A percentile compares a stretch with the other conserved stretches of the same genome.
Evolutionary conservation across 768 basidiomycete genomes (phyloP).

Genomic region (Xanthoconium purpureum): DNA sequence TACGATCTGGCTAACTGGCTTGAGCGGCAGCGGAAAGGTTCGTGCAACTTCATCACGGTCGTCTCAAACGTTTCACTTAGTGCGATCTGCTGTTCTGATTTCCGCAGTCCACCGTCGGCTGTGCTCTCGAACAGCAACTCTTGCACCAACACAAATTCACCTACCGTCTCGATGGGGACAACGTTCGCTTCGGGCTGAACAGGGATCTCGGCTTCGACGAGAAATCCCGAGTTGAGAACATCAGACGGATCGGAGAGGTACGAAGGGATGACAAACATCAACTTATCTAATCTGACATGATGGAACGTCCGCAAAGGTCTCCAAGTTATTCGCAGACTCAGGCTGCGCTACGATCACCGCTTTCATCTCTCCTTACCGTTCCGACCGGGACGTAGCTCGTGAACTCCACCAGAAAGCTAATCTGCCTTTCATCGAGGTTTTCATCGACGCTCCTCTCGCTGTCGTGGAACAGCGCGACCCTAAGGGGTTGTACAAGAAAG

Average conservation of each 20-base stretch:
- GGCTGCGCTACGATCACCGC: constrained; percentile 86
- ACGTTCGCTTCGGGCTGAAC: constrained; percentile 93
- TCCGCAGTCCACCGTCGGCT: constrained; percentile 88
- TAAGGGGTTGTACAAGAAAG: constrained; percentile 97
- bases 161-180: constrained; percentile 96
- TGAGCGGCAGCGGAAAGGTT: constrained; percentile 94
- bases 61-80: background rate
- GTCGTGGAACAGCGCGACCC: constrained; percentile 93
- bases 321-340: constrained; percentile 90
- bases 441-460: constrained; percentile 84
- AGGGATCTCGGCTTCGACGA: constrained; percentile 95
- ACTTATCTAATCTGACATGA: constrained; percentile 12
- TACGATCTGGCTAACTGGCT: constrained; percentile 95
- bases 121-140: constrained; percentile 93
- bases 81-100: background rate
- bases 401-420: constrained; percentile 70
- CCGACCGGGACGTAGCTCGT: constrained; percentile 81
- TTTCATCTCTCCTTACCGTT: constrained; percentile 96
- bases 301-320: constrained; percentile 54
- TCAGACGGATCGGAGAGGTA: constrained; percentile 95
- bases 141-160: constrained; percentile 81
- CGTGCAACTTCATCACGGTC: constrained; percentile 6
- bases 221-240: constrained; percentile 90
- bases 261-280: constrained; percentile 8
- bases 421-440: constrained; percentile 91